Conservation (phyloP, 176 grass and related monocot species). For the Bonia amplexicaulis region DNA sequence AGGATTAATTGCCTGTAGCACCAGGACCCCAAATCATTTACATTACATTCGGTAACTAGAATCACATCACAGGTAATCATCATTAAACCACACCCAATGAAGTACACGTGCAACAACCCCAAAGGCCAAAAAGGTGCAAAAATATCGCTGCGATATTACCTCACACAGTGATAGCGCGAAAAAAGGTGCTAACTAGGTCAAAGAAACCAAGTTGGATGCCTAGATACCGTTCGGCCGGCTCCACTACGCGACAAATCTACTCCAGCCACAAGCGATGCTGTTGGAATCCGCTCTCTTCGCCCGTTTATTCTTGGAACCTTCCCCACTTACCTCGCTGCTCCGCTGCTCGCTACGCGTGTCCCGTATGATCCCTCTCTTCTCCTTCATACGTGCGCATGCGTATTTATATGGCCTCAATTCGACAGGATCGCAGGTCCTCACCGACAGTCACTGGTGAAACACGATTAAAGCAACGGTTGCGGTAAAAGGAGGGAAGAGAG, state of each 20-base stretch:
- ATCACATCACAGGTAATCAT: neutral
- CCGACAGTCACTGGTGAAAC: neutral
- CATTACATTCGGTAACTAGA: neutral
- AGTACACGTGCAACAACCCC: neutral
- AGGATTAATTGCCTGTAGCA: no score
- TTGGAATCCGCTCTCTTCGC: neutral
- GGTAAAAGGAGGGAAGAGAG: neutral
- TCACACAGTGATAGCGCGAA: neutral
- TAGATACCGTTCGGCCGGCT: neutral
- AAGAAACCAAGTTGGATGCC: neutral
- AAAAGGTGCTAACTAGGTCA: neutral
- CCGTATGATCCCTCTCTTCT: neutral
- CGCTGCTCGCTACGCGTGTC: neutral
- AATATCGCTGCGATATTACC: neutral
- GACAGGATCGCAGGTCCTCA: neutral
- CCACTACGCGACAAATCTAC: neutral
- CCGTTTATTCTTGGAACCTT: constrained; percentile 17
- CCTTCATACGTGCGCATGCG: neutral
- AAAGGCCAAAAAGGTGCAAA: neutral
- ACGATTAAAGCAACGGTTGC: neutral
- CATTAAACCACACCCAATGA: neutral
- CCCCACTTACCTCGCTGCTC: neutral
- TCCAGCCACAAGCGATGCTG: neutral
- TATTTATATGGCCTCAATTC: constrained; percentile 24
- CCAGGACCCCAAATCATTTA: neutral